phyloP scores from a whole-genome alignment of 805 yeast genomes.

The Metschnikowia borealis region DNA sequence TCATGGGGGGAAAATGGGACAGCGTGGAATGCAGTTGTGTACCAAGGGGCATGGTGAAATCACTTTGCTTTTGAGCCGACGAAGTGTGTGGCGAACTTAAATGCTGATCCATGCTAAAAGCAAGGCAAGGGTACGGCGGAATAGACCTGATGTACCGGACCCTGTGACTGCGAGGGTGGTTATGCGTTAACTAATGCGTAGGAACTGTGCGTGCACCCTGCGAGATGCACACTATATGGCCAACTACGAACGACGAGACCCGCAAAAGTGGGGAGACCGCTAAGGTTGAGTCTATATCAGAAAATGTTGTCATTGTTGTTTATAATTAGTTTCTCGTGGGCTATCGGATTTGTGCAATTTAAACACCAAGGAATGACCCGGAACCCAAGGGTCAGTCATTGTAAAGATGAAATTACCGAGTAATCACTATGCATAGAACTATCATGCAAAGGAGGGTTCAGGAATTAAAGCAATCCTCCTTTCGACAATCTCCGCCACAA shows the following conservation, averaged over 20 bases:
- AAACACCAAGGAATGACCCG: background rate
- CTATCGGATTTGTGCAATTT: background rate
- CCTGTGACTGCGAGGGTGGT: constrained; percentile 1
- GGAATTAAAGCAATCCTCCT: background rate
- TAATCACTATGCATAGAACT: background rate
- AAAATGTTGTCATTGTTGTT: background rate
- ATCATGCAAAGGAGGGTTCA: background rate
- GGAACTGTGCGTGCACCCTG: background rate
- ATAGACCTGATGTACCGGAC: background rate
- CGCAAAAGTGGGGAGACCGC: background rate
- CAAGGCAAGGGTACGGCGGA: background rate
- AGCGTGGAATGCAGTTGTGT: background rate
- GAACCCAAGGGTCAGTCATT: background rate
- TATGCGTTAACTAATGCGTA: constrained; percentile 1
- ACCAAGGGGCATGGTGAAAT: background rate
- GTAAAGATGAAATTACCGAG: background rate
- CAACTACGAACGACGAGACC: background rate
- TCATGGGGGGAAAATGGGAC: constrained; percentile 1
- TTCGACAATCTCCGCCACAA: background rate
- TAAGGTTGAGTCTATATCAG: background rate
- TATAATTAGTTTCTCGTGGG: background rate
- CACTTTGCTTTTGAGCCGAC: background rate
- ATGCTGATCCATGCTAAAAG: constrained; percentile 3
- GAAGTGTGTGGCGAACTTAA: background rate
- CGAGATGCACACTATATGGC: background rate